These are phyloP conservation scores for Thelonectria rubi DNA, from an alignment of 2,329 filamentous ascomycete species.

Conservation along the genomic window DNA sequence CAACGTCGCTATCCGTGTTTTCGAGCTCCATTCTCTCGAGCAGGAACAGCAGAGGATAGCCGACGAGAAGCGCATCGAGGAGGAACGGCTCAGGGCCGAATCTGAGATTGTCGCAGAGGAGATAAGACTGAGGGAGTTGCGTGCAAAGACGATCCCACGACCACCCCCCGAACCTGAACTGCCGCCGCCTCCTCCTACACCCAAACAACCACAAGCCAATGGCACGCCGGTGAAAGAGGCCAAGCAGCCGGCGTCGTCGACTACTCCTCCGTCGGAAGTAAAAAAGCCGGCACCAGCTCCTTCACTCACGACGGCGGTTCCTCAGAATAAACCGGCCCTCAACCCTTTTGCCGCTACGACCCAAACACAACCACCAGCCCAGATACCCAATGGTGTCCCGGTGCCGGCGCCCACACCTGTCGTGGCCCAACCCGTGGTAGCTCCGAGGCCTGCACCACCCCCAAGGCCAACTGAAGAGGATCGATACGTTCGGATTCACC, in stretches of 20 bases:
- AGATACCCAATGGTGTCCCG: conserved; percentile 31
- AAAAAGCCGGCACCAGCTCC: conserved; percentile 31
- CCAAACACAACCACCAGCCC: conserved; percentile 27
- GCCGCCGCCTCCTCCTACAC: conserved; percentile 33
- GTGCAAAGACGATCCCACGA: conserved; percentile 55
- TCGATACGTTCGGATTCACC: conserved; percentile 68
- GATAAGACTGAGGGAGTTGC: conserved; percentile 57
- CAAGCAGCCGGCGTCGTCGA: conserved; percentile 34
- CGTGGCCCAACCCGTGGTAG: not conserved
- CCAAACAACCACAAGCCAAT: conserved; percentile 33
- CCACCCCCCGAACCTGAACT: conserved; percentile 51
- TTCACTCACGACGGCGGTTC: conserved; percentile 29
- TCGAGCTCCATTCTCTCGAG: conserved; percentile 57
- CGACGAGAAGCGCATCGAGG: conserved; percentile 56
- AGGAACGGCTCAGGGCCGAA: conserved; percentile 57
- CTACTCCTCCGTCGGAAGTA: conserved; percentile 30
- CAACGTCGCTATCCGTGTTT: conserved; percentile 58
- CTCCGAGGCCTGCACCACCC: conserved; percentile 18
- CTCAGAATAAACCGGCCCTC: conserved; percentile 35
- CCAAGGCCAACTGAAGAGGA: conserved; percentile 45
- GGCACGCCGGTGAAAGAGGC: conserved; percentile 35
- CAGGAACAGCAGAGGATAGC: conserved; percentile 55
- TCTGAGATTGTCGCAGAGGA: conserved; percentile 58
- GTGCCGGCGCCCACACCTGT: not conserved
- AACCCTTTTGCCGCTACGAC: conserved; percentile 34